phyloP scores from a whole-genome alignment of 177 flowering plant species.

The Vitis hybrid region DNA sequence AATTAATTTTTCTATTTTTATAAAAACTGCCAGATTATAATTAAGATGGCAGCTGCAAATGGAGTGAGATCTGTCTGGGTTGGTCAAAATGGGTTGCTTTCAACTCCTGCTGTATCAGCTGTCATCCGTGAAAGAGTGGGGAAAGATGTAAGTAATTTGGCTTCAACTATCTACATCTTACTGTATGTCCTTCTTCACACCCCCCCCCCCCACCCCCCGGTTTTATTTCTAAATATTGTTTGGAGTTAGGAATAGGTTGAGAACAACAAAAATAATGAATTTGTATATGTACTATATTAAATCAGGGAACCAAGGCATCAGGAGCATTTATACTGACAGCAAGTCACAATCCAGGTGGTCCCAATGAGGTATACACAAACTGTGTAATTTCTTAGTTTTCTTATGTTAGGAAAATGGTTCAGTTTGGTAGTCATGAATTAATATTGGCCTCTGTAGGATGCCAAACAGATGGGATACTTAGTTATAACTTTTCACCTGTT shows the following conservation, averaged over 20 bases:
- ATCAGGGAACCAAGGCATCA: constrained; percentile 84
- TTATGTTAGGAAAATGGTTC: background rate
- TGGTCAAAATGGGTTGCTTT: constrained; percentile 86
- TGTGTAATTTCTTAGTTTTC: background rate
- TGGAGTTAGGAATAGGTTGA: background rate
- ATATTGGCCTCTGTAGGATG: too few relatives aligned
- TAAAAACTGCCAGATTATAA: constrained; percentile 65
- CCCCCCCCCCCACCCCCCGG: too few relatives aligned
- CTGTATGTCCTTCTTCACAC: background rate
- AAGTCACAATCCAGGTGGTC: constrained; percentile 99
- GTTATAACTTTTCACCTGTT: too few relatives aligned
- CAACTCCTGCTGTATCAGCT: constrained; percentile 98
- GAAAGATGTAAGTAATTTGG: constrained; percentile 59
- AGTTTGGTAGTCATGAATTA: background rate
- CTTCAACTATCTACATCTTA: background rate
- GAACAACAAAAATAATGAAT: background rate
- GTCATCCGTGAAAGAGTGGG: constrained; percentile 95
- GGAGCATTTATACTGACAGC: constrained; percentile 97
- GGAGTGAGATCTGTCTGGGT: constrained; percentile 96
- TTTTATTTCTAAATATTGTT: background rate
- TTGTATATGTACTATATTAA: constrained; percentile 1
- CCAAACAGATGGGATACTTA: too few relatives aligned
- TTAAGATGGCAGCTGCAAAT: constrained; percentile 96
- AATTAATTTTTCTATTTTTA: too few relatives aligned
- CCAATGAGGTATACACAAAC: constrained; percentile 61